phyloP scores from a whole-genome alignment of 78 protist genomes.

The Goniomonas avonlea region DNA sequence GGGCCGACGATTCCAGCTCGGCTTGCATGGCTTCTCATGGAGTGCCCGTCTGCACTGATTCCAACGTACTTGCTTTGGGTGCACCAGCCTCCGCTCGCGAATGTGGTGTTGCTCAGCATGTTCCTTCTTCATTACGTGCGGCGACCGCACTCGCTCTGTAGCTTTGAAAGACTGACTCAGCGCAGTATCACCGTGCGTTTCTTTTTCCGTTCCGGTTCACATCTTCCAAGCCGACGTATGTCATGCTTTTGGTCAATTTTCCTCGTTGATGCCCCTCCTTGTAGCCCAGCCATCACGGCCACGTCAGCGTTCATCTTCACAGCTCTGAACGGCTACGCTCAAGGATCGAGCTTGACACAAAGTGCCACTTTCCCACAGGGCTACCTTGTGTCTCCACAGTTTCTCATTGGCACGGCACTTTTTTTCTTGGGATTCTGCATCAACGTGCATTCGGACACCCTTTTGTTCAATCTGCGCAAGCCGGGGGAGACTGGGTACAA shows the following conservation, averaged over 20 bases:
- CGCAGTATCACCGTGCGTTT: constrained; percentile 1
- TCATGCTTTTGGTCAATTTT: not conserved
- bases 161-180: too few species aligned
- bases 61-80: too few species aligned
- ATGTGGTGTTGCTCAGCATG: not conserved
- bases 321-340: constrained; percentile 22
- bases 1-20: not conserved
- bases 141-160: too few species aligned
- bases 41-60: constrained; percentile 16
- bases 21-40: constrained; percentile 30
- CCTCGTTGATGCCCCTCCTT: not conserved
- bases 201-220: not conserved
- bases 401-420: not conserved
- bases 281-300: not conserved
- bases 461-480: constrained; percentile 41
- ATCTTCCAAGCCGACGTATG: not conserved
- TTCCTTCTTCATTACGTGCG: constrained; percentile 31
- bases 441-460: constrained; percentile 44
- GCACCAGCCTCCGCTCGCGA: too few species aligned
- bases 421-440: constrained; percentile 30
- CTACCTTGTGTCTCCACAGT: not conserved
- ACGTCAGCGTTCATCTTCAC: constrained; percentile 13
- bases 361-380: not conserved
- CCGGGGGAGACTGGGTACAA: constrained; percentile 42
- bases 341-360: not conserved